Conservation (phyloP, 2,329 filamentous ascomycete genomes). For the Leptodontidium sp. region DNA sequence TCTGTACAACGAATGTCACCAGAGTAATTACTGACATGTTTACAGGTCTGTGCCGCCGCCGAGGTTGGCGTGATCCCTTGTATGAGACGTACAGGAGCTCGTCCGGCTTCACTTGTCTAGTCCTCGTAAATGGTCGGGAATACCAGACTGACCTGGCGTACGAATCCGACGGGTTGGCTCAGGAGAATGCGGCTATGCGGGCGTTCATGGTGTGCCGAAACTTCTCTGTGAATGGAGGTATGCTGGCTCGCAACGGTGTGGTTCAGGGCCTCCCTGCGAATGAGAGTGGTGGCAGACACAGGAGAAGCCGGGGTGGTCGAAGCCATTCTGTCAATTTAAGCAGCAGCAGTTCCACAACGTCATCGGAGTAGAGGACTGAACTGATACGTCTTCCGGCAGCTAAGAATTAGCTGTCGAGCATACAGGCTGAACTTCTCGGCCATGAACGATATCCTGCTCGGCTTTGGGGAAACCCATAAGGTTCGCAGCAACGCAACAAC, state of each 20-base stretch:
- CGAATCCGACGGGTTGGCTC: constrained; percentile 81
- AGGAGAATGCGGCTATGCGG: constrained; percentile 93
- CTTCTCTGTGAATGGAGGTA: constrained; percentile 96
- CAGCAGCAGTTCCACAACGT: constrained; percentile 48
- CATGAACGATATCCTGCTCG: constrained; percentile 27
- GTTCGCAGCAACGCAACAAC: constrained; percentile 22
- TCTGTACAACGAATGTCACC: constrained; percentile 32
- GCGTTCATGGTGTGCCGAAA: constrained; percentile 98
- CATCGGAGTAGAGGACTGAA: constrained; percentile 43
- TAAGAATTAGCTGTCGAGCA: constrained; percentile 40
- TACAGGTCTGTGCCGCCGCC: constrained; percentile 90
- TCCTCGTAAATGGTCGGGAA: constrained; percentile 94
- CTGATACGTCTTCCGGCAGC: constrained; percentile 40
- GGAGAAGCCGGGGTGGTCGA: constrained; percentile 41
- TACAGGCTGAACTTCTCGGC: constrained; percentile 32
- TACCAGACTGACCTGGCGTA: constrained; percentile 92
- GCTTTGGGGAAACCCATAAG: constrained; percentile 29
- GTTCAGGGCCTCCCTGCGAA: constrained; percentile 69
- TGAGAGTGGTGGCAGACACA: constrained; percentile 46
- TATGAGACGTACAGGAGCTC: constrained; percentile 83
- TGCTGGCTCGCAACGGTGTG: constrained; percentile 76
- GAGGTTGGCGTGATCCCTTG: constrained; percentile 89
- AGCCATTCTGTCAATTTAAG: constrained; percentile 47
- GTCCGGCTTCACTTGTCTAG: constrained; percentile 85
- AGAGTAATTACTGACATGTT: constrained; percentile 40